Conservation (phyloP, 2,329 filamentous ascomycete species). For the Hortaea werneckii region DNA sequence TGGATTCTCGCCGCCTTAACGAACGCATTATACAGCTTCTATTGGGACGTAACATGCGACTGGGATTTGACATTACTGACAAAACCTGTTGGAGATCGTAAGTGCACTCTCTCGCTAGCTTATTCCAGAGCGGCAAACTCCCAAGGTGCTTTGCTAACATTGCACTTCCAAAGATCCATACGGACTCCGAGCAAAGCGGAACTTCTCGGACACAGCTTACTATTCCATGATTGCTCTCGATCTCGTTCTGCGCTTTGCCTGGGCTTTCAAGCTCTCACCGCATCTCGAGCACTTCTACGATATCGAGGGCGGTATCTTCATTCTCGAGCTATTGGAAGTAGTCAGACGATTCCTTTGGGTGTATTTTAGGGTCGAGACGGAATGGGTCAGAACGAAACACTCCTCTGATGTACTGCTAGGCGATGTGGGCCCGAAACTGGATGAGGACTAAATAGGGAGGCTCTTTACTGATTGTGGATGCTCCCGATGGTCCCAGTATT, state of each 20-base stretch:
- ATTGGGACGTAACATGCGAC: constrained; percentile 94
- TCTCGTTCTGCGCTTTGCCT: constrained; percentile 74
- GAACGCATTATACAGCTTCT: constrained; percentile 93
- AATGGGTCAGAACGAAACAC: constrained; percentile 48
- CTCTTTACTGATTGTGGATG: too few relatives aligned
- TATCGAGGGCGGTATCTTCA: constrained; percentile 77
- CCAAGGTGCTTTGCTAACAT: neutral
- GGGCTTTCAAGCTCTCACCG: constrained; percentile 77
- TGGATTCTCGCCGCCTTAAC: constrained; percentile 37
- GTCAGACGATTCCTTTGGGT: constrained; percentile 91
- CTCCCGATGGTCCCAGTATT: too few relatives aligned
- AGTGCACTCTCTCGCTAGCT: neutral
- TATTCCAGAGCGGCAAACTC: neutral
- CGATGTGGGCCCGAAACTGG: constrained; percentile 5
- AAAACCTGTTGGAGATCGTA: constrained; percentile 1
- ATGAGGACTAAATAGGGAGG: constrained; percentile 1
- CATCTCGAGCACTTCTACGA: constrained; percentile 77
- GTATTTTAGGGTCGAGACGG: constrained; percentile 88
- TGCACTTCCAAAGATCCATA: constrained; percentile 47
- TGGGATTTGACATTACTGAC: constrained; percentile 80
- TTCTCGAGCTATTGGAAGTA: constrained; percentile 80
- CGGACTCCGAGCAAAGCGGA: constrained; percentile 64
- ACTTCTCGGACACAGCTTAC: constrained; percentile 68
- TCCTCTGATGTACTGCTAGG: constrained; percentile 2
- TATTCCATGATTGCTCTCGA: constrained; percentile 73